Evolutionary conservation across 768 basidiomycete genomes (phyloP), one percentile per base, ranked within the genome.

Genomic region (Sarcodon aspratus): DNA sequence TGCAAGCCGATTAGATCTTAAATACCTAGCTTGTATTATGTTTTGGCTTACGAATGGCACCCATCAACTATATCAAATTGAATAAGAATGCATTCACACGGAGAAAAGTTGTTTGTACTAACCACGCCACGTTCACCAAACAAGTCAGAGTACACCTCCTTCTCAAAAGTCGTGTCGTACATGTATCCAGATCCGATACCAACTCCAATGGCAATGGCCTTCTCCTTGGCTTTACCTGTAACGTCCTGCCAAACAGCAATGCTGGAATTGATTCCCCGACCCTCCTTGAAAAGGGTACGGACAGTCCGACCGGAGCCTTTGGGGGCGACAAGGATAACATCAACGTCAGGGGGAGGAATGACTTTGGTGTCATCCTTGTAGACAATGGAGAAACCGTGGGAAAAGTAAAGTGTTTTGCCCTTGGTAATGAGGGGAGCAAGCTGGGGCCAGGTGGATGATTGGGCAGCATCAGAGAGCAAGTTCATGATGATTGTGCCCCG

Each of bases 361-460:
- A 99, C 92, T 49, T 94, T 76, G 56, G 96, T 99, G 68, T 96
- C 91, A 6, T 99, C 80, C 76, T 94, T 91, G 82, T 85, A 99
- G 48, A 99, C 92, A 55, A 98, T 79, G 55, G 95, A 98, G 85
- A 99, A 99, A 61, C 96, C 96, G 67, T 99, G 96, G 6, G 95
- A 92, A 76, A 99, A 99, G 83, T 99, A 99, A 54, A 99, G 85
- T n/a, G 96, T 99, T 79, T 99, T 98, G 72, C 90, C 96, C 79
- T 94, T 91, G 68, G 93, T 98, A 74, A 98, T 94, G 61, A 97
- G 81, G 48, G 96, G 95, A 40, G 80, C 84, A 59, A 99, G 57
- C 47, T 76, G 71, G 36, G 85, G 73, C 96, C 96, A 99, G 32
- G 94, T 97, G 66, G 86, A 79, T 11, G 90, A 93, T 72, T 99